phyloP scores from a whole-genome alignment of 2,329 filamentous ascomycete genomes.

The Xylaria sp. region DNA sequence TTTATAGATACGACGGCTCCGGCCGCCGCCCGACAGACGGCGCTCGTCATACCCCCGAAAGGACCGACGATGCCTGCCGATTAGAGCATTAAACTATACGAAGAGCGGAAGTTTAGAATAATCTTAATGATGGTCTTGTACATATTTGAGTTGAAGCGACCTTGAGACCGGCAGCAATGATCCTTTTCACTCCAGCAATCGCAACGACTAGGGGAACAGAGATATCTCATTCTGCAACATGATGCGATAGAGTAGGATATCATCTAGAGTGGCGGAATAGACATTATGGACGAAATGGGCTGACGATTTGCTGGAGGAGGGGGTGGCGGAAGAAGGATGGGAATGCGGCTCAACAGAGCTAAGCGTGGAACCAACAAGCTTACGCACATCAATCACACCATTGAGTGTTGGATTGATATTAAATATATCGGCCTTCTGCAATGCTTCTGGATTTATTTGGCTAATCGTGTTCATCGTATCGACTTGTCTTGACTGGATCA shows the following conservation, averaged over 20 bases:
- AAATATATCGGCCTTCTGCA: not conserved
- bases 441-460: not conserved
- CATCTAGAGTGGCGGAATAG: not conserved
- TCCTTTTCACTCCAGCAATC: not conserved
- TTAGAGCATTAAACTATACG: slow-evolving; percentile 20
- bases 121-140: slow-evolving; percentile 42
- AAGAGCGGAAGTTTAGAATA: slow-evolving; percentile 36
- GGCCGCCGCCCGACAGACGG: slow-evolving; percentile 7
- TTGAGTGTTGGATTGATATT: not conserved
- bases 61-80: slow-evolving; percentile 12
- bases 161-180: slow-evolving; percentile 17
- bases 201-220: not conserved
- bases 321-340: not conserved
- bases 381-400: not conserved
- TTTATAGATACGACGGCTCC: slow-evolving; percentile 23
- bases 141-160: slow-evolving; percentile 36
- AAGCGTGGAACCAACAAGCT: not conserved
- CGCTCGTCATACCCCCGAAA: slow-evolving; percentile 12
- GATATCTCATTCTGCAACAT: not conserved
- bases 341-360: not conserved
- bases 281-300: too few species aligned
- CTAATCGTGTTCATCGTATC: not conserved
- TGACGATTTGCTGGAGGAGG: too few species aligned
- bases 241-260: not conserved
- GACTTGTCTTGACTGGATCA: not conserved